A percentile compares a stretch with the other conserved stretches of the same genome.
Conservation (phyloP, 768 basidiomycete genomes). For the Boletus pseudopeckii region DNA sequence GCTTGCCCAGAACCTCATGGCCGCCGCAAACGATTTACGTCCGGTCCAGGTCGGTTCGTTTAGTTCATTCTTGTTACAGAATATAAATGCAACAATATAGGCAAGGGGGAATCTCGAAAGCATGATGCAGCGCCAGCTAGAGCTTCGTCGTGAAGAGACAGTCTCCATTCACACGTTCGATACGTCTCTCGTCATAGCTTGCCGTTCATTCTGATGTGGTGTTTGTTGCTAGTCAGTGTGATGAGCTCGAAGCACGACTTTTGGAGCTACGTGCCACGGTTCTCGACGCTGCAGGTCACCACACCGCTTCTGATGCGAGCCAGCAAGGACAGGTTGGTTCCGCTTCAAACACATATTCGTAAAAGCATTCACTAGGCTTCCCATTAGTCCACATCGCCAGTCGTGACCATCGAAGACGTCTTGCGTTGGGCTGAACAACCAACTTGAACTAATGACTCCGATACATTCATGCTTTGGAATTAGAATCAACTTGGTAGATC, state of each 20-base stretch:
- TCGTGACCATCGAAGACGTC: conserved; percentile 38
- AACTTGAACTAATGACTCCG: conserved; percentile 8
- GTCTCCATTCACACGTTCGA: conserved; percentile 63
- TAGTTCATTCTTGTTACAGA: background rate
- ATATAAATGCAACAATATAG: conserved; percentile 33
- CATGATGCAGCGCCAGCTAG: conserved; percentile 79
- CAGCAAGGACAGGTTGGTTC: conserved; percentile 20
- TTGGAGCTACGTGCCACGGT: conserved; percentile 43
- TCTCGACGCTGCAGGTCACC: conserved; percentile 12
- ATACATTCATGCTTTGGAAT: background rate
- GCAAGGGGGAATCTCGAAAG: conserved; percentile 77
- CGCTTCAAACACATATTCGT: background rate
- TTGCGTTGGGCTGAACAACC: conserved; percentile 58
- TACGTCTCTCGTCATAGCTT: background rate
- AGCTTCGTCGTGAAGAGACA: conserved; percentile 72
- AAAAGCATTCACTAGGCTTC: background rate
- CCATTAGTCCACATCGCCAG: conserved; percentile 9
- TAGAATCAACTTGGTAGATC: background rate
- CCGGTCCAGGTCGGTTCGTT: conserved; percentile 68
- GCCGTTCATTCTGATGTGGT: conserved; percentile 7
- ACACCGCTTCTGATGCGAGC: background rate
- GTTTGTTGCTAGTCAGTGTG: conserved; percentile 56
- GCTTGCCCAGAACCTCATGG: conserved; percentile 84
- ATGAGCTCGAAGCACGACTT: conserved; percentile 62
- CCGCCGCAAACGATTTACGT: conserved; percentile 83